Percentiles rank a stretch among this genome's conserved stretches.
Evolutionary conservation across 2,329 filamentous ascomycete genomes (phyloP).

Genomic region (Mycocentrospora acerina): DNA sequence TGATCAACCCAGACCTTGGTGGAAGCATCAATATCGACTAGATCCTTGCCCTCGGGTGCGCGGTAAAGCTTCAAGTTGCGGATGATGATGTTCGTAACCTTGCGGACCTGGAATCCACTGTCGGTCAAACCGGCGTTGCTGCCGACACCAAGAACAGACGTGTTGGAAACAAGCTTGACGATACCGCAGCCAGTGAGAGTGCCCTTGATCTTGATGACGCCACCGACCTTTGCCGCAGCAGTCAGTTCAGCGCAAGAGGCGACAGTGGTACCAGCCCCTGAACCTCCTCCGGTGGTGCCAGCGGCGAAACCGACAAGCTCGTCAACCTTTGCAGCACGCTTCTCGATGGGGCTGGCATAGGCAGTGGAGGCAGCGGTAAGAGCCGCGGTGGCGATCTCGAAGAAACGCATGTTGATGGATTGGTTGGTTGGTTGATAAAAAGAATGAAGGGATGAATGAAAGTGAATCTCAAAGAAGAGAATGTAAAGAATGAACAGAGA

Average conservation of each 20-base stretch:
- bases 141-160: slow-evolving; percentile 44
- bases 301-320: slow-evolving; percentile 50
- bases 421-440: slow-evolving; percentile 2
- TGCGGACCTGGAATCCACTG: slow-evolving; percentile 56
- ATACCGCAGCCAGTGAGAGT: slow-evolving; percentile 35
- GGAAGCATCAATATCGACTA: slow-evolving; percentile 59
- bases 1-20: slow-evolving; percentile 66
- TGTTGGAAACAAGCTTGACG: slow-evolving; percentile 27
- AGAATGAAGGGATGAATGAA: slow-evolving; percentile 12
- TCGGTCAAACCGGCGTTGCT: slow-evolving; percentile 45
- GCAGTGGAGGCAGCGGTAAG: slow-evolving; percentile 30
- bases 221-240: slow-evolving; percentile 47
- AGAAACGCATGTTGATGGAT: slow-evolving; percentile 27
- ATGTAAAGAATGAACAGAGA: slow-evolving; percentile 19
- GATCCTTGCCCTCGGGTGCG: slow-evolving; percentile 58
- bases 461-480: slow-evolving; percentile 8
- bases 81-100: slow-evolving; percentile 61
- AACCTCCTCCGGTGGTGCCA: slow-evolving; percentile 57
- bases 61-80: slow-evolving; percentile 64
- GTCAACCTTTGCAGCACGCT: slow-evolving; percentile 30
- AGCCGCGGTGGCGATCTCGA: slow-evolving; percentile 23
- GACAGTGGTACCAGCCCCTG: slow-evolving; percentile 58
- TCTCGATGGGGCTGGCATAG: slow-evolving; percentile 22
- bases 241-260: slow-evolving; percentile 54
- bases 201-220: slow-evolving; percentile 38